Base-by-base conservation (phyloP, 768 basidiomycete genomes). In the Chalciporus sphaerocephalus region DNA sequence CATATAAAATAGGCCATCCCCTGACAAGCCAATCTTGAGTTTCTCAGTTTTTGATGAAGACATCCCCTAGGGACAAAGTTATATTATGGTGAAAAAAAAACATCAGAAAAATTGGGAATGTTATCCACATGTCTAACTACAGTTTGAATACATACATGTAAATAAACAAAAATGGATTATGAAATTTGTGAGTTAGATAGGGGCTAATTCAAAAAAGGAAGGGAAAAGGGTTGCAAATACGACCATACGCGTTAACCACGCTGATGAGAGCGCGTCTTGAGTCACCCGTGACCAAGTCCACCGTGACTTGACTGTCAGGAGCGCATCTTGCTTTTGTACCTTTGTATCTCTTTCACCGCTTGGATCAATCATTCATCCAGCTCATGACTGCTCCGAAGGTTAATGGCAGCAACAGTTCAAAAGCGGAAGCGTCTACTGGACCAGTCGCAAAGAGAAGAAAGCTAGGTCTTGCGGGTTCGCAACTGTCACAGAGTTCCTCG, bases 381-480 rank as follows among this genome's bases (percentile, higher is more conserved):
- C 15, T 16, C 47, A 63, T 64, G 61, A 17, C 51, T 15, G 11
- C 38, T n/a, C 17, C 51, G 17, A 61, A 45, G 27, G 30, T 32
- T 10, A 51, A 50, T 16, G 43, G 50, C 38, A 34, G 38, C 10
- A 32, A 55, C n/a, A 58, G 53, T 61, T 61, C 46, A 38, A 59
- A 60, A 53, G 49, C 44, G 13, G 52, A 49, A 33, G 28, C 41
- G 13, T 46, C 39, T 27, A 38, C 62, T 9, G 68, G 69, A 42
- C 79, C 78, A 23, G 73, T 69, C 7, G 40, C 72, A 9, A 84
- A 83, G 66, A 76, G 76, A 48, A 73, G 79, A 30, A 85, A 78
- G 54, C 48, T 81, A 4, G 69, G 56, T 4, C 61, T 71, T 8
- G 54, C 69, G 18, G 61, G 52, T n/a, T 56, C 54, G 39, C 66